Conservation (phyloP, 805 yeast genomes). For the Ogataea degrootiae region DNA sequence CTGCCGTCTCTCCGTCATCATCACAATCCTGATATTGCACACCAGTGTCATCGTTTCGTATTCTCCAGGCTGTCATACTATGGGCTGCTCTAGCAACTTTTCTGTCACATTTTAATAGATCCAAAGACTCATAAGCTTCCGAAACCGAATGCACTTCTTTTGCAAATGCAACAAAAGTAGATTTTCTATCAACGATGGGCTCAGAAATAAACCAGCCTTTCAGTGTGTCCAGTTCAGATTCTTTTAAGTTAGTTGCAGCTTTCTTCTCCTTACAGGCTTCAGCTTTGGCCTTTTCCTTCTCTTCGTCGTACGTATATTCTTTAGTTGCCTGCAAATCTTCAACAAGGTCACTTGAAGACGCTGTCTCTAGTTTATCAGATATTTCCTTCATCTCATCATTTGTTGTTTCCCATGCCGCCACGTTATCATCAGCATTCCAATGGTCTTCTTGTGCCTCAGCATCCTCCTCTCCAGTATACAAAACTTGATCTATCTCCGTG, state of each 20-base stretch:
- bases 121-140: conserved; percentile 56
- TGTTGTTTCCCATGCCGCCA: background rate
- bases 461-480: conserved; percentile 34
- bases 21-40: conserved; percentile 78
- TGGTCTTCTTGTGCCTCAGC: conserved; percentile 22
- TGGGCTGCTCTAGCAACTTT: conserved; percentile 68
- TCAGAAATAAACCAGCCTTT: conserved; percentile 75
- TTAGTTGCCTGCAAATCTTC: conserved; percentile 3
- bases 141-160: conserved; percentile 56
- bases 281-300: conserved; percentile 23
- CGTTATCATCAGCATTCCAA: conserved; percentile 16
- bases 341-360: background rate
- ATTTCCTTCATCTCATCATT: conserved; percentile 3
- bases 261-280: conserved; percentile 2
- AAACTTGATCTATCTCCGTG: conserved; percentile 56
- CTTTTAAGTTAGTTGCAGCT: conserved; percentile 1
- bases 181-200: conserved; percentile 75
- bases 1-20: conserved; percentile 97
- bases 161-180: conserved; percentile 79
- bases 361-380: background rate
- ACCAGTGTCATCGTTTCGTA: conserved; percentile 46
- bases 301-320: conserved; percentile 24
- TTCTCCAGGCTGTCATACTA: conserved; percentile 85
- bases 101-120: conserved; percentile 53
- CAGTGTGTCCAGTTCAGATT: conserved; percentile 38